Conservation (phyloP, 2,329 filamentous ascomycete species). For the Gnomoniopsis sp. region DNA sequence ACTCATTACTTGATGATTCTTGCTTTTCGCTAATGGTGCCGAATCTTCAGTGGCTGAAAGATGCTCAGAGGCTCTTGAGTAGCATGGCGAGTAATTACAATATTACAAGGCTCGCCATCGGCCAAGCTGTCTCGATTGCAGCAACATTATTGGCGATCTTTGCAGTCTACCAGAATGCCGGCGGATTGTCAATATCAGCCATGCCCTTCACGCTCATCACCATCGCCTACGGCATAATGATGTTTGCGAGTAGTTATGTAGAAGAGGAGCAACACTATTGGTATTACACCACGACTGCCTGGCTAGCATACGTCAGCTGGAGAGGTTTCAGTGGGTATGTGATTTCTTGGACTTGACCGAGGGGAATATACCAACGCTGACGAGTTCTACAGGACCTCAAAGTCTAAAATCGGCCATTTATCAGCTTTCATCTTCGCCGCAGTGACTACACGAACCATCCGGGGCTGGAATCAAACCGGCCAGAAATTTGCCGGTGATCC, state of each 20-base stretch:
- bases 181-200: slow-evolving; percentile 26
- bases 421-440: slow-evolving; percentile 46
- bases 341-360: background rate
- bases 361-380: slow-evolving; percentile 1
- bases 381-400: slow-evolving; percentile 20
- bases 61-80: slow-evolving; percentile 77
- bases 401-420: slow-evolving; percentile 25
- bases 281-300: slow-evolving; percentile 83
- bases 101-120: slow-evolving; percentile 56
- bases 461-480: slow-evolving; percentile 94
- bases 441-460: slow-evolving; percentile 59
- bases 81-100: slow-evolving; percentile 92
- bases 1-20: background rate
- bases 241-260: slow-evolving; percentile 97
- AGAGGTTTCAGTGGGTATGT: slow-evolving; percentile 41
- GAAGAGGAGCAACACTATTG: slow-evolving; percentile 99
- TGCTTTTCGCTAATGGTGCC: background rate
- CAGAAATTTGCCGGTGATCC: slow-evolving; percentile 92
- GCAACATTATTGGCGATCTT: slow-evolving; percentile 40
- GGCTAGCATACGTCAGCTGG: slow-evolving; percentile 55
- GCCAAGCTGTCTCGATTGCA: slow-evolving; percentile 34
- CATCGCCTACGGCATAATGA: slow-evolving; percentile 73
- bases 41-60: slow-evolving; percentile 56
- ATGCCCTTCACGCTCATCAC: slow-evolving; percentile 49
- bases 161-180: slow-evolving; percentile 27